Conservation (phyloP, 108 stramenopile species). For the Discostella stelligeroides region DNA sequence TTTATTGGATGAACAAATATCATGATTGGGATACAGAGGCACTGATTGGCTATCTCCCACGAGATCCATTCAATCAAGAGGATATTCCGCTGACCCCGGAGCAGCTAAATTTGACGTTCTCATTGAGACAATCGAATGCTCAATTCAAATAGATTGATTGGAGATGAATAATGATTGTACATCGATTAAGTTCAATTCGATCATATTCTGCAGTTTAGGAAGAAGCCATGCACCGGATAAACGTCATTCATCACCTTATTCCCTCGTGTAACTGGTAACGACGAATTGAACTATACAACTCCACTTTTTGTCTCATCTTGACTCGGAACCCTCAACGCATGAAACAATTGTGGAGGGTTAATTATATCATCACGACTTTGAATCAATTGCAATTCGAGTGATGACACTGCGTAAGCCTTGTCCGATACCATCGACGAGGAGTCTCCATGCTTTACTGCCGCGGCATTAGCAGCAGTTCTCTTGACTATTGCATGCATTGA, state of each 20-base stretch:
- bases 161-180: too few relatives aligned
- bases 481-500: conserved; percentile 90
- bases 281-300: too few relatives aligned
- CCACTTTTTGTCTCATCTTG: background rate
- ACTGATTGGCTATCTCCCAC: conserved; percentile 17
- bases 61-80: background rate
- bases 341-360: conserved; percentile 67
- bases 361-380: conserved; percentile 91
- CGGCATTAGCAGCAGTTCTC: conserved; percentile 62
- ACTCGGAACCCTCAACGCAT: conserved; percentile 41
- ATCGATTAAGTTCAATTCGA: background rate
- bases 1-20: conserved; percentile 29
- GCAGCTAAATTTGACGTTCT: background rate
- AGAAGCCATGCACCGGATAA: too few relatives aligned
- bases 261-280: too few relatives aligned
- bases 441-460: conserved; percentile 21
- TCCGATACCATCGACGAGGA: conserved; percentile 22
- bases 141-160: background rate
- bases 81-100: background rate
- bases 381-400: conserved; percentile 85
- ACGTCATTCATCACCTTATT: too few relatives aligned
- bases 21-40: conserved; percentile 28
- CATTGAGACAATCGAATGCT: conserved; percentile 3
- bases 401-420: conserved; percentile 41
- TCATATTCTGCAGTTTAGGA: too few relatives aligned